phyloP scores from a whole-genome alignment of 176 grass and related monocot species.

The Oryza glaberrima region DNA sequence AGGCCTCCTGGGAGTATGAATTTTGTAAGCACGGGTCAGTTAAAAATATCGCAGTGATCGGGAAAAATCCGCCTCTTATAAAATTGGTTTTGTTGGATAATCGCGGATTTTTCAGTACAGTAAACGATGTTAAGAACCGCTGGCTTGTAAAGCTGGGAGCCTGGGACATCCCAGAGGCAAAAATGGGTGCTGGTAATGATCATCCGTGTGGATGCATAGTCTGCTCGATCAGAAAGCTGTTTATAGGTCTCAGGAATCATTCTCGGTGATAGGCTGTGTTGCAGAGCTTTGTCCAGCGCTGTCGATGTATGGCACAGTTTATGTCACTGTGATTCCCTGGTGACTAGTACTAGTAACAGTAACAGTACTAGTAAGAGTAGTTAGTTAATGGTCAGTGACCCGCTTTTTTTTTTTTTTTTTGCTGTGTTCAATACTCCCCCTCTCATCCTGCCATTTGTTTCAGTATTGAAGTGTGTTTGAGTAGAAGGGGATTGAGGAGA shows the following conservation, averaged over 20 bases:
- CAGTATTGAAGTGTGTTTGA: not conserved
- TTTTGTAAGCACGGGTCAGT: not conserved
- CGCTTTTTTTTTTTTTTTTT: no score
- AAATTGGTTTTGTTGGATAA: conserved; percentile 2
- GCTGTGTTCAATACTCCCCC: not conserved
- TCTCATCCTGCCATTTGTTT: not conserved
- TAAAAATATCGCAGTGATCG: not conserved
- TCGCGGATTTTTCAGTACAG: not conserved
- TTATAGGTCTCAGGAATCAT: not conserved
- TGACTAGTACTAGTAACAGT: no score
- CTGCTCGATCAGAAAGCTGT: not conserved
- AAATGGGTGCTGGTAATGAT: not conserved
- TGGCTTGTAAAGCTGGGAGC: conserved; percentile 5
- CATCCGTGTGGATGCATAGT: not conserved
- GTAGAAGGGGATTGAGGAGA: no score
- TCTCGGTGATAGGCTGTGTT: conserved; percentile 2
- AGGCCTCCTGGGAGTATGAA: conserved; percentile 28
- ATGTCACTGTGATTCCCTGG: not conserved
- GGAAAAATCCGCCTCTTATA: not conserved
- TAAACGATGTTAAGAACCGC: not conserved
- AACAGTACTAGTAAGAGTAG: not conserved
- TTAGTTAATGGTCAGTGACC: conserved; percentile 1
- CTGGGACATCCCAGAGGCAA: not conserved
- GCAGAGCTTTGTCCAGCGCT: not conserved
- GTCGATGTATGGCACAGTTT: not conserved